Evolutionary conservation across 345 rosid genomes (phyloP).

Genomic region (Syzygium jambos): DNA sequence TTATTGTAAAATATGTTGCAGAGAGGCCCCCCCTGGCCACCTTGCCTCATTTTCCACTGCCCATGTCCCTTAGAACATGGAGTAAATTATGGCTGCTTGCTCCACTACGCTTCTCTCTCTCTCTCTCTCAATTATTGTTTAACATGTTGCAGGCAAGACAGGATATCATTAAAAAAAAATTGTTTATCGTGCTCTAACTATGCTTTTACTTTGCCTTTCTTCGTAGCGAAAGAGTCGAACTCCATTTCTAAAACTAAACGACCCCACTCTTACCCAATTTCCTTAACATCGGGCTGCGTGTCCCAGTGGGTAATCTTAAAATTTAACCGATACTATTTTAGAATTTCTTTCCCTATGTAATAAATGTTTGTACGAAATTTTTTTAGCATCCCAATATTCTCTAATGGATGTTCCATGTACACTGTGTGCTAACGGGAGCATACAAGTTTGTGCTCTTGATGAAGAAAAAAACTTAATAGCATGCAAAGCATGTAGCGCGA

Average conservation of each 20-base stretch:
- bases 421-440: too few species aligned
- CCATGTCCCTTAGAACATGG: constrained; percentile 59
- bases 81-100: constrained; percentile 37
- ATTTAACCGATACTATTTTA: too few species aligned
- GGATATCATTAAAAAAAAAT: too few species aligned
- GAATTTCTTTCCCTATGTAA: background rate
- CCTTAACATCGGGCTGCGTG: too few species aligned
- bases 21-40: constrained; percentile 25
- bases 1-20: background rate
- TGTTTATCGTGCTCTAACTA: too few species aligned
- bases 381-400: background rate
- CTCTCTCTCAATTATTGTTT: background rate
- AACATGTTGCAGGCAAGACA: background rate
- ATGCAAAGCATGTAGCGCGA: background rate
- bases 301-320: too few species aligned
- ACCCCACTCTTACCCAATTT: too few species aligned
- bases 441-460: background rate
- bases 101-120: constrained; percentile 1
- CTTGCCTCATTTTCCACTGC: constrained; percentile 31
- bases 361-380: background rate
- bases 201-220: too few species aligned
- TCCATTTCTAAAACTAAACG: too few species aligned
- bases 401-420: background rate
- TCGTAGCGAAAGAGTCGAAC: too few species aligned
- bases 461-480: background rate